Evolutionary conservation across 257 asterid species (phyloP).

Genomic region (Penstemon davidsonii): DNA sequence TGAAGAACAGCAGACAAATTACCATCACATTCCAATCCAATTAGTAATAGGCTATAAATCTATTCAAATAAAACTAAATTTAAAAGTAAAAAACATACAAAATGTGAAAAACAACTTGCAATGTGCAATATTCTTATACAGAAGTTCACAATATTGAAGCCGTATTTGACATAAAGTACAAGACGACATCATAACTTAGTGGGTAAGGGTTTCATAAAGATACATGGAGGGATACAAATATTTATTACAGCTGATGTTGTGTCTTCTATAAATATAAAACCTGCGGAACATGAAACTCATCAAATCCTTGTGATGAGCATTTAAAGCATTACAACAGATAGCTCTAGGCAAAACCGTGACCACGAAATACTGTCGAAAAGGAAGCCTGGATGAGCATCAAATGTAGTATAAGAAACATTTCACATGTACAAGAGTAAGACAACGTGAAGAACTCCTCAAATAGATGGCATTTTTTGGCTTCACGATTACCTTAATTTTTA

Average conservation of each 20-base stretch:
- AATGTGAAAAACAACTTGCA: neutral
- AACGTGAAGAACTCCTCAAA: neutral
- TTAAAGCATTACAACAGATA: slow-evolving; percentile 18
- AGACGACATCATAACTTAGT: neutral
- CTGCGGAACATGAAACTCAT: slow-evolving; percentile 8
- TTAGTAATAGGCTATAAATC: neutral
- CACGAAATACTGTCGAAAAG: neutral
- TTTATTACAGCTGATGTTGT: slow-evolving; percentile 7
- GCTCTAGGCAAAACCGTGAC: slow-evolving; percentile 20
- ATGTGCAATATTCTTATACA: slow-evolving; percentile 32
- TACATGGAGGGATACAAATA: slow-evolving; percentile 1
- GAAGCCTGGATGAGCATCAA: neutral
- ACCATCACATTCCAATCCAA: neutral
- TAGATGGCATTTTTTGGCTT: slow-evolving; percentile 9
- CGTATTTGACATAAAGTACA: neutral
- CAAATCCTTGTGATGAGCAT: slow-evolving; percentile 21
- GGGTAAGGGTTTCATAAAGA: neutral
- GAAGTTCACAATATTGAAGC: neutral
- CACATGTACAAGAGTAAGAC: slow-evolving; percentile 14
- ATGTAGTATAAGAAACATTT: neutral
- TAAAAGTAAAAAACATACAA: no score
- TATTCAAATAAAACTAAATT: no score
- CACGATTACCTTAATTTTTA: neutral
- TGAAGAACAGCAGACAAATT: neutral
- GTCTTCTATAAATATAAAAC: neutral